phyloP scores from a whole-genome alignment of 176 grass and related monocot genomes.

The Zoysia pacifica region DNA sequence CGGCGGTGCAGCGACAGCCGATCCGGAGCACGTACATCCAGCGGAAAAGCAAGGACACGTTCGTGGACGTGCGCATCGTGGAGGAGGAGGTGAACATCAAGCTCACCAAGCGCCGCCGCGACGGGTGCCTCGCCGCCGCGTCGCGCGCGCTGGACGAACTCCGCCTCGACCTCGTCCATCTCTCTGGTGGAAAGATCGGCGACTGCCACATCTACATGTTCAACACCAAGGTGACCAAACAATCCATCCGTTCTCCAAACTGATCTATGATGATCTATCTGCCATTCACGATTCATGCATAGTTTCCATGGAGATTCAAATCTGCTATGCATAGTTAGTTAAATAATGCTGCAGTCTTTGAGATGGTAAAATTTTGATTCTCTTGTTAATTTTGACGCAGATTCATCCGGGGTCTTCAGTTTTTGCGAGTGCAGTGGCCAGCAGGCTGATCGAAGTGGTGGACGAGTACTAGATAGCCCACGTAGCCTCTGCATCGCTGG shows the following conservation, averaged over 20 bases:
- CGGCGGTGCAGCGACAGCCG: constrained; percentile 24
- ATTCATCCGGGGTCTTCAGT: constrained; percentile 66
- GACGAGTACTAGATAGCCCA: constrained; percentile 44
- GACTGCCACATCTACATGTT: constrained; percentile 94
- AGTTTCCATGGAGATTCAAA: neutral
- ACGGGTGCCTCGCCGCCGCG: constrained; percentile 66
- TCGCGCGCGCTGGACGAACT: constrained; percentile 72
- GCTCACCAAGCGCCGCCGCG: constrained; percentile 73
- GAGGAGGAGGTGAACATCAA: constrained; percentile 98
- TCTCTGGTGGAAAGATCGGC: constrained; percentile 86
- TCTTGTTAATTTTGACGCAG: constrained; percentile 36
- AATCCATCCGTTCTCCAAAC: neutral
- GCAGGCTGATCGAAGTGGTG: constrained; percentile 67
- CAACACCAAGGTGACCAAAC: constrained; percentile 75
- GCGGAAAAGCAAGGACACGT: constrained; percentile 76
- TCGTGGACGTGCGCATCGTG: constrained; percentile 89
- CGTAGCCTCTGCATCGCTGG: neutral
- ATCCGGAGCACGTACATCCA: constrained; percentile 91
- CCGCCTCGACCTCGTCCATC: constrained; percentile 73
- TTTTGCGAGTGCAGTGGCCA: constrained; percentile 70
- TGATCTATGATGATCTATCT: no score
- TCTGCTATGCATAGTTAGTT: neutral
- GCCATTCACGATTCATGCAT: neutral
- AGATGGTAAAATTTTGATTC: neutral
- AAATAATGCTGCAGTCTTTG: neutral